phyloP scores from a whole-genome alignment of 2,329 filamentous ascomycete genomes.

The Pseudogymnoascus sp. region DNA sequence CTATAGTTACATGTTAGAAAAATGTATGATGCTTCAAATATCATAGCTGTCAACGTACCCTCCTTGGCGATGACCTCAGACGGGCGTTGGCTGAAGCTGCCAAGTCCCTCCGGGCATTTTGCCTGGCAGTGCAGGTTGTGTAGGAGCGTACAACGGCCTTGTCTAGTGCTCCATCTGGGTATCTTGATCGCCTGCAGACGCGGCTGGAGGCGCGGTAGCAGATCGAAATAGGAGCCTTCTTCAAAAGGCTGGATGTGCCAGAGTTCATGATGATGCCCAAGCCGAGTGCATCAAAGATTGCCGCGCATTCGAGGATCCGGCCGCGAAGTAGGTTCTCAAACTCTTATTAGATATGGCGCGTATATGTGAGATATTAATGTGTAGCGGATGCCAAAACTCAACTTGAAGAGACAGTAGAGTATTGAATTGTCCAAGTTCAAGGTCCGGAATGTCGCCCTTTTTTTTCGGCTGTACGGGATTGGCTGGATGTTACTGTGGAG shows the following conservation, averaged over 20 bases:
- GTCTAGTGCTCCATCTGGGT: neutral
- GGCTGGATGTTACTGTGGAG: neutral
- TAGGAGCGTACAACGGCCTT: neutral
- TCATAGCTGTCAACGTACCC: conserved; percentile 19
- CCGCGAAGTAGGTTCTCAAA: neutral
- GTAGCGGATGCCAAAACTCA: neutral
- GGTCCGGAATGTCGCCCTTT: neutral
- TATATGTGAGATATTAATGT: conserved; percentile 1
- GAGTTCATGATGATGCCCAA: conserved; percentile 23
- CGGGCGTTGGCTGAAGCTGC: conserved; percentile 20
- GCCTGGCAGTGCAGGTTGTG: neutral
- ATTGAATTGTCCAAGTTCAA: neutral
- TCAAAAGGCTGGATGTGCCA: conserved; percentile 25
- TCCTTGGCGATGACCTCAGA: conserved; percentile 13
- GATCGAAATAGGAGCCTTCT: conserved; percentile 23
- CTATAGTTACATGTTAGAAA: conserved; percentile 15
- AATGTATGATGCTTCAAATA: neutral
- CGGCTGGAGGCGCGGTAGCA: conserved; percentile 3
- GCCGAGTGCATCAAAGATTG: conserved; percentile 15
- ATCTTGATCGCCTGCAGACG: neutral
- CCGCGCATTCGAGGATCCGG: neutral
- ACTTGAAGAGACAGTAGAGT: neutral
- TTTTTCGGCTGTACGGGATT: conserved; percentile 4
- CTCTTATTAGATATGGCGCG: neutral
- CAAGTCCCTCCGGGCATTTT: conserved; percentile 9